phyloP scores from a whole-genome alignment of 305 asterid species.

The Petunia hybrid region DNA sequence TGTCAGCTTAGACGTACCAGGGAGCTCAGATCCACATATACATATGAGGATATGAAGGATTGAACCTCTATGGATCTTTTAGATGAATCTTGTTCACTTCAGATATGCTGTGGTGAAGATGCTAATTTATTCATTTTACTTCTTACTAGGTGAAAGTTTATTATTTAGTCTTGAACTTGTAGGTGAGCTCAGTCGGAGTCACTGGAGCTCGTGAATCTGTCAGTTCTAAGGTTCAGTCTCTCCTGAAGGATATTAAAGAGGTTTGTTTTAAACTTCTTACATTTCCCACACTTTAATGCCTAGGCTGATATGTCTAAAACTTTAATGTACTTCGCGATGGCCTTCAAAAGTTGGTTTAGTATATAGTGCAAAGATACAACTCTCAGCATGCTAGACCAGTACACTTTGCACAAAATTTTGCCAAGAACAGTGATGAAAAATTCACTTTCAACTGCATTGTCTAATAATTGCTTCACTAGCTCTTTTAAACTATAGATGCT shows the following conservation, averaged over 20 bases:
- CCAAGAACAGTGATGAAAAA: neutral
- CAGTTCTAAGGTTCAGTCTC: conserved; percentile 70
- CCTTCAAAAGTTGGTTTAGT: neutral
- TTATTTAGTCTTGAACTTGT: conserved; percentile 32
- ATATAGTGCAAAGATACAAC: neutral
- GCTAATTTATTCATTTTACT: neutral
- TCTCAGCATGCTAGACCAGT: neutral
- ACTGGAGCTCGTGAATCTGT: conserved; percentile 94
- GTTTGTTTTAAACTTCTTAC: conserved; percentile 42
- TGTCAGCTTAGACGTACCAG: conserved; percentile 9
- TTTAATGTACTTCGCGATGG: conserved; percentile 19
- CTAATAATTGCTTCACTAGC: neutral
- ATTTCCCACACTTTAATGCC: neutral
- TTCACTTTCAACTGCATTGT: neutral
- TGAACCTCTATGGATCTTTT: conserved; percentile 11
- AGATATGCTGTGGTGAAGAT: neutral
- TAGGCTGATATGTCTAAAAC: neutral
- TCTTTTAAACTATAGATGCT: neutral
- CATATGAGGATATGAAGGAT: neutral
- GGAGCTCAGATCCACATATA: conserved; percentile 3
- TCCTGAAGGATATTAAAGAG: conserved; percentile 79
- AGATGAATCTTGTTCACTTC: conserved; percentile 9
- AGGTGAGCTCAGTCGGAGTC: conserved; percentile 95
- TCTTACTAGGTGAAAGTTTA: conserved; percentile 16
- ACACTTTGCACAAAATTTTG: neutral